Conservation (phyloP, 2,329 filamentous ascomycete genomes). For the Hymenoscyphus repandus region DNA sequence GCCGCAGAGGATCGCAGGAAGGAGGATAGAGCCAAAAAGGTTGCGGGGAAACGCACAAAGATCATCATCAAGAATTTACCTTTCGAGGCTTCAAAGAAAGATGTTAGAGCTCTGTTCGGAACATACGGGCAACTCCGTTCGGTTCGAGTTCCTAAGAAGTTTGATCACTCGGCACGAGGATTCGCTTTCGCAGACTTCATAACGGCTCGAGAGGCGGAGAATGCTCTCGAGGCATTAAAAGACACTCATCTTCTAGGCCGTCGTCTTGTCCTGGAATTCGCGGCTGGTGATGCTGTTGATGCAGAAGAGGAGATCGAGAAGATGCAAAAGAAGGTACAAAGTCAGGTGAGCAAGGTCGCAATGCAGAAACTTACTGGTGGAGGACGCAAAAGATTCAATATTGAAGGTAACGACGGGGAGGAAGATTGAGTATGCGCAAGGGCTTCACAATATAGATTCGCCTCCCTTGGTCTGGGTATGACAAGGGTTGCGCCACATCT, state of each 20-base stretch:
- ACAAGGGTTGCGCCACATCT: not conserved
- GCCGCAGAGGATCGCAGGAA: slow-evolving; percentile 80
- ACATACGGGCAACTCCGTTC: slow-evolving; percentile 89
- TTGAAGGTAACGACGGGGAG: slow-evolving; percentile 61
- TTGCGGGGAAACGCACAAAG: slow-evolving; percentile 74
- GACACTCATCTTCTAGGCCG: slow-evolving; percentile 92
- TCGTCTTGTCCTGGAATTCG: slow-evolving; percentile 85
- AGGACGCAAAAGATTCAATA: slow-evolving; percentile 83
- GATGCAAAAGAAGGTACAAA: slow-evolving; percentile 93
- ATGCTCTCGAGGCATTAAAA: slow-evolving; percentile 83
- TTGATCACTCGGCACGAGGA: slow-evolving; percentile 80
- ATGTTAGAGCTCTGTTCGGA: slow-evolving; percentile 78
- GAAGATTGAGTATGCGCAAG: slow-evolving; percentile 34
- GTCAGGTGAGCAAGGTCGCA: slow-evolving; percentile 85
- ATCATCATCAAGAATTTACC: slow-evolving; percentile 97
- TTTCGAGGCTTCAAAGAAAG: slow-evolving; percentile 91
- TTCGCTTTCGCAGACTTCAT: slow-evolving; percentile 98
- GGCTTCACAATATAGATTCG: slow-evolving; percentile 13
- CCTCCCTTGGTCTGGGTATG: slow-evolving; percentile 4
- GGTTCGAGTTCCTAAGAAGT: slow-evolving; percentile 91
- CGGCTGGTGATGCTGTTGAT: slow-evolving; percentile 80
- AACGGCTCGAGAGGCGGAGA: slow-evolving; percentile 81
- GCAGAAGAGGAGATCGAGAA: slow-evolving; percentile 93
- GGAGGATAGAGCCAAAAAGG: slow-evolving; percentile 78
- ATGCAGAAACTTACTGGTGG: slow-evolving; percentile 80